These are phyloP conservation scores for Zygotorulaspora sp. DNA, from an alignment of 805 yeast genomes.

Conservation along the genomic window DNA sequence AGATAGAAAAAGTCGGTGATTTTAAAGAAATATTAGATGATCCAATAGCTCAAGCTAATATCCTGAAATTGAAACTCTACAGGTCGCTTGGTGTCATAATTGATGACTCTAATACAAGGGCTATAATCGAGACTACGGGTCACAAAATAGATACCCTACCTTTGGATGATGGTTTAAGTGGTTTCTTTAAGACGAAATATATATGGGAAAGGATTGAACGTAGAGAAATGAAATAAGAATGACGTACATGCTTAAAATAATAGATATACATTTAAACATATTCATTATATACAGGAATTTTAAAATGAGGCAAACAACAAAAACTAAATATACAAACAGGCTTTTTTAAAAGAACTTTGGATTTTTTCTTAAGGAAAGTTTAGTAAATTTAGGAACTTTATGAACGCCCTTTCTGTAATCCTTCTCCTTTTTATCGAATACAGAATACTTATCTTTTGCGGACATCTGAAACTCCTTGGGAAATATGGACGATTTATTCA, in stretches of 20 bases:
- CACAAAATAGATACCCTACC: slow-evolving; percentile 48
- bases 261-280: slow-evolving; percentile 1
- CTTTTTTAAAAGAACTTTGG: slow-evolving; percentile 57
- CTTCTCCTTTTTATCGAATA: slow-evolving; percentile 67
- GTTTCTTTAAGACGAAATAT: slow-evolving; percentile 66
- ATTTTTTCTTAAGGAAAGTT: slow-evolving; percentile 69
- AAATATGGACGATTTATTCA: slow-evolving; percentile 40
- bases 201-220: slow-evolving; percentile 63
- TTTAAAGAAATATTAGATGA: slow-evolving; percentile 13
- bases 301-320: neutral
- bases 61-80: slow-evolving; percentile 54
- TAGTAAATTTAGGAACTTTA: slow-evolving; percentile 88
- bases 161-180: slow-evolving; percentile 51
- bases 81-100: slow-evolving; percentile 55
- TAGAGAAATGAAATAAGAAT: neutral
- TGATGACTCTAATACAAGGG: slow-evolving; percentile 40
- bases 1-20: slow-evolving; percentile 12
- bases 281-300: slow-evolving; percentile 1
- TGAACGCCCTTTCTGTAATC: slow-evolving; percentile 88
- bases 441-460: slow-evolving; percentile 80
- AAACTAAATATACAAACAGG: neutral
- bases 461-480: slow-evolving; percentile 82
- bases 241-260: neutral
- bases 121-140: slow-evolving; percentile 47
- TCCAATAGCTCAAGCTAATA: slow-evolving; percentile 24